Evolutionary conservation across 164 flowering plant species (phyloP).

Genomic region (Berberis vulgaris): DNA sequence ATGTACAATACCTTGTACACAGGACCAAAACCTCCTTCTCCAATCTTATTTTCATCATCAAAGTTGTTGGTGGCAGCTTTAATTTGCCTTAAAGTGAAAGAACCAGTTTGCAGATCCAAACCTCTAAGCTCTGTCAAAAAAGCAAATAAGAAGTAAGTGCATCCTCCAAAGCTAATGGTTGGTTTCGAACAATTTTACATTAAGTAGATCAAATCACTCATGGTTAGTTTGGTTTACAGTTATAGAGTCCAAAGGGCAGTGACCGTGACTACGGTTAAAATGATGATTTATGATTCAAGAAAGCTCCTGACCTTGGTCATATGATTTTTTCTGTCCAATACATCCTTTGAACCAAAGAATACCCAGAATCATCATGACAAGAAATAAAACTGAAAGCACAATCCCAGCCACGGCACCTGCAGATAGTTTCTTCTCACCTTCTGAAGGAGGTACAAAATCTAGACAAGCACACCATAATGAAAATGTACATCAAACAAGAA

Average conservation of each 20-base stretch:
- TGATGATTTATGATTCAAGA: neutral
- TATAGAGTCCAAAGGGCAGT: neutral
- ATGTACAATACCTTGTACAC: constrained; percentile 42
- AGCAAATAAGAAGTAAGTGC: neutral
- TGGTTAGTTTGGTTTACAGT: too few relatives aligned
- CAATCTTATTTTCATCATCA: constrained; percentile 45
- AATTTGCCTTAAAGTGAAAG: constrained; percentile 44
- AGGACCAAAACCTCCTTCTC: constrained; percentile 73
- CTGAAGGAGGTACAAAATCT: constrained; percentile 20
- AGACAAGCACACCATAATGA: neutral
- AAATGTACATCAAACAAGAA: neutral
- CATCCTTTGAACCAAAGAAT: constrained; percentile 46
- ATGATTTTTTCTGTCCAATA: constrained; percentile 10
- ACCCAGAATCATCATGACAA: constrained; percentile 19
- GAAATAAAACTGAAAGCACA: constrained; percentile 14
- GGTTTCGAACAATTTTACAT: too few relatives aligned
- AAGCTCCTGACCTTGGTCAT: constrained; percentile 14
- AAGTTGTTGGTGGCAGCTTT: constrained; percentile 49
- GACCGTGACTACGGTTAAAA: neutral
- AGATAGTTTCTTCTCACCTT: constrained; percentile 18
- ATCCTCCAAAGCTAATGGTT: too few relatives aligned
- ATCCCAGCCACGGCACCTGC: constrained; percentile 28
- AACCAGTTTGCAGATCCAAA: constrained; percentile 31
- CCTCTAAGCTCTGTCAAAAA: constrained; percentile 21
- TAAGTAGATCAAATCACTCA: too few relatives aligned